A percentile compares a stretch with the other conserved stretches of the same genome.
phyloP scores from a whole-genome alignment of 192 early-diverging fungal species.

The Bifiguratus adelaidae region DNA sequence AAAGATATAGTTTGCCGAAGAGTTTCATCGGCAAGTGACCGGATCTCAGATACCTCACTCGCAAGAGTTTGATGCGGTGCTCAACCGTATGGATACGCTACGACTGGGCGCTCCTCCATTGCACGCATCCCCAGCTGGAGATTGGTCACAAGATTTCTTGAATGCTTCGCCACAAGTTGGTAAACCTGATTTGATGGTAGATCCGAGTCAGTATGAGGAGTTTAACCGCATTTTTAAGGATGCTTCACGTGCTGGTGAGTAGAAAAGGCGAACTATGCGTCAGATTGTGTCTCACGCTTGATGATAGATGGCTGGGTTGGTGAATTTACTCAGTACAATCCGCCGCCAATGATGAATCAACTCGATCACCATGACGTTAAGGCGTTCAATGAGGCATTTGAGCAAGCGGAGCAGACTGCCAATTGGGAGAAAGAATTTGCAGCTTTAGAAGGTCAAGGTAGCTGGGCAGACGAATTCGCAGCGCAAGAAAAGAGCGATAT shows the following conservation, averaged over 20 bases:
- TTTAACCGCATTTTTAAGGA: too few relatives aligned
- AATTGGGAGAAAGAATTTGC: slow-evolving; percentile 55
- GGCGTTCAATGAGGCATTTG: slow-evolving; percentile 66
- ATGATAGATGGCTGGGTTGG: slow-evolving; percentile 28
- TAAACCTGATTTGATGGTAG: slow-evolving; percentile 3
- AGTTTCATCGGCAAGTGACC: too few relatives aligned
- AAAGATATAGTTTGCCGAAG: too few relatives aligned
- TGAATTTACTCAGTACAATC: slow-evolving; percentile 32
- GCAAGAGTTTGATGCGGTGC: slow-evolving; percentile 35
- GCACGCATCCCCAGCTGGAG: not conserved
- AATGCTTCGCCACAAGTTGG: slow-evolving; percentile 14
- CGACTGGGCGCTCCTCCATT: not conserved
- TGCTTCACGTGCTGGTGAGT: too few relatives aligned
- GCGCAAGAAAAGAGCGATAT: slow-evolving; percentile 28
- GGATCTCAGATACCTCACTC: too few relatives aligned
- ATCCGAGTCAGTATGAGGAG: not conserved
- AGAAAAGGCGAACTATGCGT: too few relatives aligned
- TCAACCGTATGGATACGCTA: slow-evolving; percentile 3
- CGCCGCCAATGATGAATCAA: not conserved
- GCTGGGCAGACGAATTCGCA: slow-evolving; percentile 44
- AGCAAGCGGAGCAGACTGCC: slow-evolving; percentile 35
- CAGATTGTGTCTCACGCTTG: not conserved
- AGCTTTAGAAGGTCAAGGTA: slow-evolving; percentile 23
- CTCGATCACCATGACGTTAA: slow-evolving; percentile 30
- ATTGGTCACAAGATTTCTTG: not conserved